Conservation (phyloP, 2,329 filamentous ascomycete species). For the Biscogniauxia mediterranea region DNA sequence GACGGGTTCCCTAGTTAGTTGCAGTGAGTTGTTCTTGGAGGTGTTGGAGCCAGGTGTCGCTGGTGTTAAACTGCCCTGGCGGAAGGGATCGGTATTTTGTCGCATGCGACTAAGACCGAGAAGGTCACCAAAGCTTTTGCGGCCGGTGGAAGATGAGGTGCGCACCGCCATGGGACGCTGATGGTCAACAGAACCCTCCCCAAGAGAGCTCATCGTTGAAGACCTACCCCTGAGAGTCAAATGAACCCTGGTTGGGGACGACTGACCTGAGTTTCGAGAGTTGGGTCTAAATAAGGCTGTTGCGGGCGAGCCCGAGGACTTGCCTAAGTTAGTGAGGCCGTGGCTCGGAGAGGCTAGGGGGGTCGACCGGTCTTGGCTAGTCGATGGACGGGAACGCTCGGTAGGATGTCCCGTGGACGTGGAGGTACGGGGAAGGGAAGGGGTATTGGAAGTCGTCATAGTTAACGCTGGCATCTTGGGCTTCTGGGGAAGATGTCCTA, state of each 20-base stretch:
- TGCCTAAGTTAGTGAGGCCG: constrained; percentile 28
- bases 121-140: constrained; percentile 90
- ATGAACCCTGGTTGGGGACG: constrained; percentile 62
- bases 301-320: constrained; percentile 43
- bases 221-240: constrained; percentile 71
- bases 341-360: constrained; percentile 37
- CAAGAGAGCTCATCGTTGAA: constrained; percentile 83
- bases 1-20: constrained; percentile 68
- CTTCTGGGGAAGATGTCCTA: constrained; percentile 81
- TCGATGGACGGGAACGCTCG: constrained; percentile 28
- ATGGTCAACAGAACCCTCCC: constrained; percentile 68
- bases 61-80: constrained; percentile 67
- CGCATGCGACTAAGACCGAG: constrained; percentile 76
- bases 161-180: constrained; percentile 66
- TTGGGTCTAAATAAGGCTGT: constrained; percentile 49
- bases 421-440: constrained; percentile 40
- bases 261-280: constrained; percentile 59
- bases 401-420: constrained; percentile 28
- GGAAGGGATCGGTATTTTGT: constrained; percentile 73
- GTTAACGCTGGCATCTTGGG: constrained; percentile 42
- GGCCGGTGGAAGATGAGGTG: constrained; percentile 83
- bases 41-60: constrained; percentile 66
- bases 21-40: constrained; percentile 82
- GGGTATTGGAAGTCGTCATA: constrained; percentile 41
- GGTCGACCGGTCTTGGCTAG: constrained; percentile 32